phyloP scores from a whole-genome alignment of 2,329 filamentous ascomycete species.

The Eurotiales sp. region DNA sequence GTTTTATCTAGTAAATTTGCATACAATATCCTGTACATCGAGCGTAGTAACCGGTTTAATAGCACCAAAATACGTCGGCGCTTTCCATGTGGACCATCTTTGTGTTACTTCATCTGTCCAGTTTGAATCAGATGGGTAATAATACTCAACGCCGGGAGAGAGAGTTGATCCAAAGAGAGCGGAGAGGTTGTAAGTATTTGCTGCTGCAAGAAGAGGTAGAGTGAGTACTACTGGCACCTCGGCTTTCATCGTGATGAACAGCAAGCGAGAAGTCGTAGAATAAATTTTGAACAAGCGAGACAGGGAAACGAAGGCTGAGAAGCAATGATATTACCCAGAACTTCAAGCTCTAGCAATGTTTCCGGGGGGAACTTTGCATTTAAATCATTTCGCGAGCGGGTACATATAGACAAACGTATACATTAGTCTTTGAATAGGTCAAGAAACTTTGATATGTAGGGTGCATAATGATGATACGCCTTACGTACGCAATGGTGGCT shows the following conservation, averaged over 20 bases:
- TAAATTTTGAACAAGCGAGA: too few species aligned
- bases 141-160: conserved; percentile 5
- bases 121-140: background rate
- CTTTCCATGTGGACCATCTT: conserved; percentile 9
- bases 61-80: conserved; percentile 9
- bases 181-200: background rate
- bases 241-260: background rate
- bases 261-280: too few species aligned
- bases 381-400: too few species aligned
- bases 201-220: conserved; percentile 2
- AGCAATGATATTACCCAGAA: too few species aligned
- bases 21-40: conserved; percentile 11
- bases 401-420: too few species aligned
- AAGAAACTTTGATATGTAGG: too few species aligned
- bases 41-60: conserved; percentile 10
- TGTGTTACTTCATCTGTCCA: conserved; percentile 6
- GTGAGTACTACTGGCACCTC: background rate
- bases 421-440: too few species aligned
- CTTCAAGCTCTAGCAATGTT: too few species aligned
- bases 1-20: background rate
- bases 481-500: too few species aligned
- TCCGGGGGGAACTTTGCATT: too few species aligned
- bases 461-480: too few species aligned
- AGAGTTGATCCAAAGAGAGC: conserved; percentile 5
- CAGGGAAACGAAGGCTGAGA: too few species aligned